Evolutionary conservation across 2,329 filamentous ascomycete genomes (phyloP).

Genomic region (Colletotrichum sp.): DNA sequence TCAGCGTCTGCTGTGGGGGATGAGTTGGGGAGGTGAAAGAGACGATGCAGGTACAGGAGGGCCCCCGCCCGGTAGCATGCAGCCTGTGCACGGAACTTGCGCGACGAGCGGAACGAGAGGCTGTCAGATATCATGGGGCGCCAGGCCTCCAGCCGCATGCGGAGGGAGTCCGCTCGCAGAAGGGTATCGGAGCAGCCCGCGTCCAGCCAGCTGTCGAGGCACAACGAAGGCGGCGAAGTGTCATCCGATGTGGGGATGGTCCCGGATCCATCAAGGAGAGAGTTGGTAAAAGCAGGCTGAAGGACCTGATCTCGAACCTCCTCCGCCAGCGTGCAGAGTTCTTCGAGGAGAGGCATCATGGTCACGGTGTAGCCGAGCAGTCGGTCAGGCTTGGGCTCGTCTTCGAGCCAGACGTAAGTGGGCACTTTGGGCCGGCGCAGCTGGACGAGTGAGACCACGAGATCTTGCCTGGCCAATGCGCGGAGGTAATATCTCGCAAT

Average conservation of each 20-base stretch:
- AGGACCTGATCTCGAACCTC: constrained; percentile 24
- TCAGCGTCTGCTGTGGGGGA: constrained; percentile 24
- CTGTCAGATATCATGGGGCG: constrained; percentile 24
- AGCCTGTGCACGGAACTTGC: constrained; percentile 31
- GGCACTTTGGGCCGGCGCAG: constrained; percentile 27
- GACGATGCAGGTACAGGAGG: constrained; percentile 30
- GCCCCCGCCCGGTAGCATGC: constrained; percentile 28
- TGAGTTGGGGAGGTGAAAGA: constrained; percentile 26
- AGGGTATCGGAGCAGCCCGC: background rate
- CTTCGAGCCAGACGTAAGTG: constrained; percentile 29
- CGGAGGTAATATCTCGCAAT: constrained; percentile 35
- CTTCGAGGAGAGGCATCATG: constrained; percentile 32
- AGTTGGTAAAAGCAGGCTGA: background rate
- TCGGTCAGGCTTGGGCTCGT: constrained; percentile 28
- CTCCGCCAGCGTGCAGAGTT: constrained; percentile 30
- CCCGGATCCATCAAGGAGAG: background rate
- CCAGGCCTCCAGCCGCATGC: constrained; percentile 26
- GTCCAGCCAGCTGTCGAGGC: background rate
- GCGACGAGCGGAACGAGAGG: constrained; percentile 27
- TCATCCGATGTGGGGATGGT: background rate
- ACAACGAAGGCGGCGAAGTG: background rate
- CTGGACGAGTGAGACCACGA: constrained; percentile 30
- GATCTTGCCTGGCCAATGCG: constrained; percentile 33
- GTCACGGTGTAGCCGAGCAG: constrained; percentile 34
- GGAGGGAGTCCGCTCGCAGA: constrained; percentile 23